Percentiles rank a stretch among this genome's conserved stretches.
phyloP scores from a whole-genome alignment of 1,284 basidiomycete species.

The Leccinum pachyderme region DNA sequence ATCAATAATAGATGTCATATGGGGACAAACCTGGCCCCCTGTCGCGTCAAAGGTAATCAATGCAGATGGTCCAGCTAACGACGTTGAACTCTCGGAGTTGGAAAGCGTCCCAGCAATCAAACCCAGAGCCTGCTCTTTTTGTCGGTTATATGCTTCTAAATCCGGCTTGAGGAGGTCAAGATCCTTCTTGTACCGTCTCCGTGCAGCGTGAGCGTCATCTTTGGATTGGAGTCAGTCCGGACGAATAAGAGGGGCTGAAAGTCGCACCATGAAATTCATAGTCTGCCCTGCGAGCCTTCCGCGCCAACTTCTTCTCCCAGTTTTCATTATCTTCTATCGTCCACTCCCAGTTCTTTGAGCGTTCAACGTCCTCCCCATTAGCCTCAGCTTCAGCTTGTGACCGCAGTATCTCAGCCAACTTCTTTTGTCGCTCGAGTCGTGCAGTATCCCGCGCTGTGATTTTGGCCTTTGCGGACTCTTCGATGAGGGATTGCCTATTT shows the following conservation, averaged over 20 bases:
- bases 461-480: constrained; percentile 77
- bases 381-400: constrained; percentile 88
- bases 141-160: constrained; percentile 76
- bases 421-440: constrained; percentile 82
- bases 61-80: constrained; percentile 29
- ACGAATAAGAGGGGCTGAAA: constrained; percentile 15
- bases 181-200: constrained; percentile 89
- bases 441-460: constrained; percentile 74
- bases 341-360: constrained; percentile 31
- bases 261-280: constrained; percentile 74
- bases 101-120: constrained; percentile 61
- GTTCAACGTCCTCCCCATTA: constrained; percentile 83
- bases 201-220: constrained; percentile 90
- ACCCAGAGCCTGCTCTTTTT: constrained; percentile 83
- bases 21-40: constrained; percentile 40
- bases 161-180: constrained; percentile 86
- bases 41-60: constrained; percentile 53
- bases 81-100: constrained; percentile 36
- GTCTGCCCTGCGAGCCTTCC: constrained; percentile 58
- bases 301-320: constrained; percentile 30
- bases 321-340: constrained; percentile 31
- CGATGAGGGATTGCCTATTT: constrained; percentile 81
- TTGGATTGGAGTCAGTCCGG: constrained; percentile 7
- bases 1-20: constrained; percentile 11
- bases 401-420: constrained; percentile 85